phyloP scores from a whole-genome alignment of 306 rosid species.

The Clitoria ternatea region DNA sequence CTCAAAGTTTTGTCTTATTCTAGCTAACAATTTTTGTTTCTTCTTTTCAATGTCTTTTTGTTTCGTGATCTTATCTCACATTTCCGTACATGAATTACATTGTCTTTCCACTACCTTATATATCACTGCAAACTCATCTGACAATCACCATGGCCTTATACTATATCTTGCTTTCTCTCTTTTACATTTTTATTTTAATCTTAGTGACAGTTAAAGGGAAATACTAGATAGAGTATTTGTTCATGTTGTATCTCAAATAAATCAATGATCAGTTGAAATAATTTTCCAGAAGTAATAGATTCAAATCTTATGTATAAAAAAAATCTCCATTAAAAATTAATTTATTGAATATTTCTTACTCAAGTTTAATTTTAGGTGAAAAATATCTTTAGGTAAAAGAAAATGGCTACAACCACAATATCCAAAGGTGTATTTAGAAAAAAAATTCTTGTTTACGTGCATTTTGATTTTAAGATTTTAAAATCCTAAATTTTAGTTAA shows the following conservation, averaged over 20 bases:
- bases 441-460: too few species aligned
- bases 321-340: too few species aligned
- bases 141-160: constrained; percentile 6
- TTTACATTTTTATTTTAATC: neutral
- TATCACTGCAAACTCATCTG: constrained; percentile 4
- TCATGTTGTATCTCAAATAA: neutral
- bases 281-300: too few species aligned
- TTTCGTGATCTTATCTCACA: constrained; percentile 6
- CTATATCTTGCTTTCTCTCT: neutral
- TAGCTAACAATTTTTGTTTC: constrained; percentile 2
- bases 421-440: too few species aligned
- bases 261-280: too few species aligned
- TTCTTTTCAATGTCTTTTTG: constrained; percentile 16
- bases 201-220: neutral
- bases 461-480: too few species aligned
- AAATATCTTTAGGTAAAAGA: too few species aligned
- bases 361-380: too few species aligned
- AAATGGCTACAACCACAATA: neutral
- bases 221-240: neutral
- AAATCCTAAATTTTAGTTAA: too few species aligned
- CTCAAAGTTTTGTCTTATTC: constrained; percentile 28
- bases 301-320: too few species aligned
- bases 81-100: constrained; percentile 22
- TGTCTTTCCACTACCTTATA: neutral
- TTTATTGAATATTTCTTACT: too few species aligned